phyloP scores from a whole-genome alignment of 2,329 filamentous ascomycete genomes.

The Zymoseptoria pseudotritici region DNA sequence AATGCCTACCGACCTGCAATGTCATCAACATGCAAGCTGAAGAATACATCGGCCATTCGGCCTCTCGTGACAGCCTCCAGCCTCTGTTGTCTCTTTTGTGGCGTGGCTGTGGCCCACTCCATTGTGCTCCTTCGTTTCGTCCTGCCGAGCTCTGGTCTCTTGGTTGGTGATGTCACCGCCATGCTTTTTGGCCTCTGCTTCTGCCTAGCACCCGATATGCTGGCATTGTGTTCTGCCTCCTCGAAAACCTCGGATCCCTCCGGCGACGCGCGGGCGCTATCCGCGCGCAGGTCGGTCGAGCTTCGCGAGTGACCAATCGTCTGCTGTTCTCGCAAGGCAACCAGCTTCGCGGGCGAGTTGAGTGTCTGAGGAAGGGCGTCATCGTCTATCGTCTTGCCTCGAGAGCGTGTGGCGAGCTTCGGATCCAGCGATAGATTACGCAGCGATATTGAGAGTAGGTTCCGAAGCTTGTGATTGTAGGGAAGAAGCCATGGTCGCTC shows the following conservation, averaged over 20 bases:
- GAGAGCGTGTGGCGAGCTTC: slow-evolving; percentile 37
- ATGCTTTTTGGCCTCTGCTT: slow-evolving; percentile 19
- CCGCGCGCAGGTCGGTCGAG: slow-evolving; percentile 45
- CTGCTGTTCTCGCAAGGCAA: slow-evolving; percentile 44
- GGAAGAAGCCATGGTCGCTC: slow-evolving; percentile 47
- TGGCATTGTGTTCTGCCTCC: slow-evolving; percentile 7
- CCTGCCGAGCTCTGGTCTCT: slow-evolving; percentile 33
- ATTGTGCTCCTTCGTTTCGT: slow-evolving; percentile 52
- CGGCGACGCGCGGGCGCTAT: slow-evolving; percentile 20
- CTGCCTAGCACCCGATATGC: slow-evolving; percentile 8
- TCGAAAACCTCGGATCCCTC: slow-evolving; percentile 6
- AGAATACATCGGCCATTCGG: slow-evolving; percentile 79
- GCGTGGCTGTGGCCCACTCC: slow-evolving; percentile 55
- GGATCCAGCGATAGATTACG: slow-evolving; percentile 71
- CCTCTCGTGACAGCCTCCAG: slow-evolving; percentile 65
- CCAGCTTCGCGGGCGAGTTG: slow-evolving; percentile 60
- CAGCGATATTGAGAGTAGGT: slow-evolving; percentile 77
- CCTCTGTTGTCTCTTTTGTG: slow-evolving; percentile 60
- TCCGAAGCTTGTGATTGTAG: slow-evolving; percentile 80
- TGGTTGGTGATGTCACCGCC: slow-evolving; percentile 11
- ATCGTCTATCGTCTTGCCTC: slow-evolving; percentile 63
- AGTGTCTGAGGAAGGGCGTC: slow-evolving; percentile 61
- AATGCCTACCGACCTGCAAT: slow-evolving; percentile 33
- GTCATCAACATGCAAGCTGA: slow-evolving; percentile 66
- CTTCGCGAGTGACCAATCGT: slow-evolving; percentile 52